phyloP scores from a whole-genome alignment of 2,329 filamentous ascomycete genomes.

The Aspergillus pseudoglaucus region DNA sequence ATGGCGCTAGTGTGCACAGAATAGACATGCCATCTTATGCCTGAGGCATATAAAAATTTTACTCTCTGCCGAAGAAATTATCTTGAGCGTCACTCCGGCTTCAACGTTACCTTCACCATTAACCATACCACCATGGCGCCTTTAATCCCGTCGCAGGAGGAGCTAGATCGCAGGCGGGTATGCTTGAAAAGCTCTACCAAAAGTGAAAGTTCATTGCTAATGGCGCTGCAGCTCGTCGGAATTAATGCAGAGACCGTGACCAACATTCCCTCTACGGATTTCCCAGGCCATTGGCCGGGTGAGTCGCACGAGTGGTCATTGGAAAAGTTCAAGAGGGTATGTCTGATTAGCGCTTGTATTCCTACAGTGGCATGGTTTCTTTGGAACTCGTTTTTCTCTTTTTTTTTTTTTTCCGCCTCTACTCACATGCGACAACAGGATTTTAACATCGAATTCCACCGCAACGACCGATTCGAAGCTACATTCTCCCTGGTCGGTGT shows the following conservation, averaged over 20 bases:
- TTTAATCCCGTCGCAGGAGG: slow-evolving; percentile 35
- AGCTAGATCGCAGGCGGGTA: slow-evolving; percentile 40
- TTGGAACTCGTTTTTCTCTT: not conserved
- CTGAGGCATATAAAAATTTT: slow-evolving; percentile 21
- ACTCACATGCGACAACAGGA: slow-evolving; percentile 35
- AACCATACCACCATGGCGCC: slow-evolving; percentile 34
- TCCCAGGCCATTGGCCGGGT: slow-evolving; percentile 81
- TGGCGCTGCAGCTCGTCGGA: slow-evolving; percentile 61
- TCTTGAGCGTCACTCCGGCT: slow-evolving; percentile 20
- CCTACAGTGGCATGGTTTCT: not conserved
- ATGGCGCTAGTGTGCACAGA: slow-evolving; percentile 1
- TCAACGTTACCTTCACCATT: slow-evolving; percentile 15
- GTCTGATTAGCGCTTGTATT: slow-evolving; percentile 3
- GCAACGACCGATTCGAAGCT: slow-evolving; percentile 68
- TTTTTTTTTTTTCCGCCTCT: not conserved
- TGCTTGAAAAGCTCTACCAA: slow-evolving; percentile 4
- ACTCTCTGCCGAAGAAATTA: slow-evolving; percentile 27
- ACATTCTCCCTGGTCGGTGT: slow-evolving; percentile 88
- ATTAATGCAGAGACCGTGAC: slow-evolving; percentile 87
- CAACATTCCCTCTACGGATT: slow-evolving; percentile 83
- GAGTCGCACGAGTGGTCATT: slow-evolving; percentile 79
- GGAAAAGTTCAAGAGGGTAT: slow-evolving; percentile 59
- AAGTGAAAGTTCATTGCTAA: slow-evolving; percentile 10
- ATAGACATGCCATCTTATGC: slow-evolving; percentile 18
- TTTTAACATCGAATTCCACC: slow-evolving; percentile 74